Evolutionary conservation across 2,329 filamentous ascomycete species (phyloP).

Genomic region (Diaporthe citriasiana): DNA sequence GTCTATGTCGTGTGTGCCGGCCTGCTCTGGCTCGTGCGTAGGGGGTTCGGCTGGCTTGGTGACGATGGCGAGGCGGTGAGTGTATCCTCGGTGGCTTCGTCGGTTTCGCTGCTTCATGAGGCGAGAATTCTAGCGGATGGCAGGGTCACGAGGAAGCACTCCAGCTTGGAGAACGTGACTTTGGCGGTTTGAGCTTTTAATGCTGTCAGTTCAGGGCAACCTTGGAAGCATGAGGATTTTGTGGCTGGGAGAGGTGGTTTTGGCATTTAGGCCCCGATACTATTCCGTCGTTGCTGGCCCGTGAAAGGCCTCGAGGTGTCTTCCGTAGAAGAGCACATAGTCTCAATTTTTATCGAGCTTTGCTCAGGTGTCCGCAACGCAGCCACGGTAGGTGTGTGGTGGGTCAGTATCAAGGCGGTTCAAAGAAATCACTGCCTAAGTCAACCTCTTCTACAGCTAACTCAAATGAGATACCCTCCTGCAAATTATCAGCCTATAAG

Average conservation of each 20-base stretch:
- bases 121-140: conserved; percentile 30
- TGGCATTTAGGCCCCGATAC: conserved; percentile 34
- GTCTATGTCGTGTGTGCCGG: conserved; percentile 21
- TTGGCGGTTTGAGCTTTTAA: background rate
- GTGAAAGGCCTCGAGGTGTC: background rate
- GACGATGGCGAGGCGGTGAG: background rate
- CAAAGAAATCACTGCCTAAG: background rate
- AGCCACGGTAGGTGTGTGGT: background rate
- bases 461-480: too few species aligned
- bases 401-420: background rate
- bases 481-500: too few species aligned
- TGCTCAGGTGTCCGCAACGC: background rate
- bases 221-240: too few species aligned
- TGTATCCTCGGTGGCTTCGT: conserved; percentile 1
- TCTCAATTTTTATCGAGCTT: background rate
- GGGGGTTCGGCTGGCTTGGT: background rate
- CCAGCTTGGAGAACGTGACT: conserved; percentile 27
- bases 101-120: conserved; percentile 13
- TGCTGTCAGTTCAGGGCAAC: background rate
- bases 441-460: background rate
- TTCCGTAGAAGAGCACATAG: too few species aligned
- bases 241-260: conserved; percentile 40
- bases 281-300: background rate
- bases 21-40: conserved; percentile 21
- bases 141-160: conserved; percentile 20